Conservation (phyloP, 2,329 filamentous ascomycete species). For the Zymoseptoria ardabiliae region DNA sequence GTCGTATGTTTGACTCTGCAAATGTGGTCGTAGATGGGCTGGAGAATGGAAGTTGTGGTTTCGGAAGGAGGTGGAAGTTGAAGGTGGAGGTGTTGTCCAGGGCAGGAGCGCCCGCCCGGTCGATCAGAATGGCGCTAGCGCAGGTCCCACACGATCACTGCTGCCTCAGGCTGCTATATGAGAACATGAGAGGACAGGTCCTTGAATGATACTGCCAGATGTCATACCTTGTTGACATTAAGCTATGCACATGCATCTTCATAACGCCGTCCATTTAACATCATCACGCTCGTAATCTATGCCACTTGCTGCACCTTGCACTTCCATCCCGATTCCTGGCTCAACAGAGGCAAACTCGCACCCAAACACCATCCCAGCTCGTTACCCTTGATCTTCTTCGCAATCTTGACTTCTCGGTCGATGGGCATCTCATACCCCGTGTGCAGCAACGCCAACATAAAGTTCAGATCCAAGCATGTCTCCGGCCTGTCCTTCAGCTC, state of each 20-base stretch:
- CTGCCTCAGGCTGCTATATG: background rate
- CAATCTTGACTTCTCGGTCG: constrained; percentile 91
- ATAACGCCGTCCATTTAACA: background rate
- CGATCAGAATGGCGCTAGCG: background rate
- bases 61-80: background rate
- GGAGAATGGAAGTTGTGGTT: background rate
- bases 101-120: background rate
- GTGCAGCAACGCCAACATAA: constrained; percentile 87
- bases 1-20: background rate
- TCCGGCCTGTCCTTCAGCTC: constrained; percentile 80
- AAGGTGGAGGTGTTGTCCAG: background rate
- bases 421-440: constrained; percentile 98
- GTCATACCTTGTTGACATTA: background rate
- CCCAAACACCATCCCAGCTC: constrained; percentile 97
- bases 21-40: background rate
- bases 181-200: background rate
- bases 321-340: constrained; percentile 25
- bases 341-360: constrained; percentile 52
- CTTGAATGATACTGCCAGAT: background rate
- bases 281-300: constrained; percentile 2
- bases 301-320: constrained; percentile 19
- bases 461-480: constrained; percentile 90
- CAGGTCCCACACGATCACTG: background rate
- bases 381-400: constrained; percentile 97
- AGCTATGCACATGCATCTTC: background rate